phyloP scores from a whole-genome alignment of 441 rosid genomes.

The Jatropha podagrica region DNA sequence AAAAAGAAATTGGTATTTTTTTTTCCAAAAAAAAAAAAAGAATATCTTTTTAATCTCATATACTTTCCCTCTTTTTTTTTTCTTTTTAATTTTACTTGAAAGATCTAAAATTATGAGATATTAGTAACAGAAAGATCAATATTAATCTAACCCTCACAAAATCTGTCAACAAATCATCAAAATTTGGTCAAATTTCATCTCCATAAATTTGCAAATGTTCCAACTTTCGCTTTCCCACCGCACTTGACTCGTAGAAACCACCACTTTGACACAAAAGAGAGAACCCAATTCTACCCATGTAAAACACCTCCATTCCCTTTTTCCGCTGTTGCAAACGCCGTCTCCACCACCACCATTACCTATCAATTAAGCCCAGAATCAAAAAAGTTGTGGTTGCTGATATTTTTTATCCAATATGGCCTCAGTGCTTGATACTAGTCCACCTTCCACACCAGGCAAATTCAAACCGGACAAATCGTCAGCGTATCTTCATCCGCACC shows the following conservation, averaged over 20 bases:
- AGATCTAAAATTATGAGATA: too few species aligned
- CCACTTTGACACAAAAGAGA: too few species aligned
- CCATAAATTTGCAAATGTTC: neutral
- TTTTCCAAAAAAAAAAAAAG: too few species aligned
- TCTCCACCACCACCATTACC: neutral
- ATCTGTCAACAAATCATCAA: neutral
- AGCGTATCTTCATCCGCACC: conserved; percentile 28
- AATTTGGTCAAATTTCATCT: neutral
- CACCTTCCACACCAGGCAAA: conserved; percentile 68
- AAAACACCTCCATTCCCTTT: too few species aligned
- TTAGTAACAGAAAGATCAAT: too few species aligned
- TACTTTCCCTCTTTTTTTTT: too few species aligned
- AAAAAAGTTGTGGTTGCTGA: neutral
- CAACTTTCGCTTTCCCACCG: neutral
- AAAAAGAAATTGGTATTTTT: too few species aligned
- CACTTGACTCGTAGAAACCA: neutral
- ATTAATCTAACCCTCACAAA: neutral
- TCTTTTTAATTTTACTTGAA: too few species aligned
- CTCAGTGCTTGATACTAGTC: conserved; percentile 51
- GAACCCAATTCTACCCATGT: too few species aligned
- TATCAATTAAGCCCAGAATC: neutral
- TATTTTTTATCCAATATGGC: neutral
- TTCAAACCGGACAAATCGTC: conserved; percentile 51
- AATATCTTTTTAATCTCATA: too few species aligned
- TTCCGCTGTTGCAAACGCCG: neutral